phyloP scores from a whole-genome alignment of 345 rosid species.

The Camelina sativa region DNA sequence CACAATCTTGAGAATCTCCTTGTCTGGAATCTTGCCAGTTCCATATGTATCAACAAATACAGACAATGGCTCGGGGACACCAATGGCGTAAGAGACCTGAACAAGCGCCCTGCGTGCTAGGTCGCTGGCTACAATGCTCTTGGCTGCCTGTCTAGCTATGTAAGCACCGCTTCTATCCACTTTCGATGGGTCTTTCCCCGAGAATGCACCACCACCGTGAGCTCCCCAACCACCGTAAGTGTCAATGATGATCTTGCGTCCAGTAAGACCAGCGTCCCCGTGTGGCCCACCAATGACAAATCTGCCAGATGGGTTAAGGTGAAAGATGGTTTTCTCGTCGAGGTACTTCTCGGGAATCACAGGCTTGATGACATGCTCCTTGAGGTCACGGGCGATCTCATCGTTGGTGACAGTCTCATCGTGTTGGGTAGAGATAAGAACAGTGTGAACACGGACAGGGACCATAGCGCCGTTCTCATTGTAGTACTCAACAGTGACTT shows the following conservation, averaged over 20 bases:
- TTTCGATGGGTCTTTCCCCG: constrained; percentile 81
- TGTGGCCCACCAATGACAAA: constrained; percentile 84
- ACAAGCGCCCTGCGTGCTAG: constrained; percentile 73
- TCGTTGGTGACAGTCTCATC: constrained; percentile 81
- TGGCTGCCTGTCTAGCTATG: constrained; percentile 84
- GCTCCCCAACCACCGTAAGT: constrained; percentile 84
- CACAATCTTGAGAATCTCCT: constrained; percentile 81
- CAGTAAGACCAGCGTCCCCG: constrained; percentile 78
- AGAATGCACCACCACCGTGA: constrained; percentile 86
- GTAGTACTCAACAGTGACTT: constrained; percentile 78
- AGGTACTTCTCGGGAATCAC: constrained; percentile 78
- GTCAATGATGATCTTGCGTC: constrained; percentile 80
- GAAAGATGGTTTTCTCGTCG: constrained; percentile 88
- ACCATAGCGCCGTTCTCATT: constrained; percentile 80
- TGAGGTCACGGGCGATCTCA: constrained; percentile 78
- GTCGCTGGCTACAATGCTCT: constrained; percentile 75
- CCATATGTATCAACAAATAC: constrained; percentile 70
- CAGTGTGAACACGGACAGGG: constrained; percentile 79
- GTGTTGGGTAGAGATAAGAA: constrained; percentile 76
- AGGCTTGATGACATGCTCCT: constrained; percentile 81
- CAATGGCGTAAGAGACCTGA: constrained; percentile 75
- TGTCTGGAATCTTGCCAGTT: constrained; percentile 79
- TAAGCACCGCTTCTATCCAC: constrained; percentile 85
- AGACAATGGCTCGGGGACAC: constrained; percentile 76
- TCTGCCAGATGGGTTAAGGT: constrained; percentile 83